Evolutionary conservation across 176 grass and related monocot genomes (phyloP).

Genomic region (Cenchrus fungigraminus): DNA sequence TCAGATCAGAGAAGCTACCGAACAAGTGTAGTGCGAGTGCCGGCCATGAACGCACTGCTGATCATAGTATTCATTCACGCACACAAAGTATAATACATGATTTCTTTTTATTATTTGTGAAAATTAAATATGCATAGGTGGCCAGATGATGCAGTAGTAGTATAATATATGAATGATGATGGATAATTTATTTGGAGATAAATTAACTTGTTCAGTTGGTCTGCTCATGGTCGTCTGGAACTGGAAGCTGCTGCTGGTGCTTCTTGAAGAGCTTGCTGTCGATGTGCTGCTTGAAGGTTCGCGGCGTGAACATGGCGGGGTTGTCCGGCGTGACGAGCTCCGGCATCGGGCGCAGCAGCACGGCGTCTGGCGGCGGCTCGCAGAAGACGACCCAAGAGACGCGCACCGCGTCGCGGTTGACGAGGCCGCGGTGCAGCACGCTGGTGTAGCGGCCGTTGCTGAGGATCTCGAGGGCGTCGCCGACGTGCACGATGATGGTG

Average conservation of each 20-base stretch:
- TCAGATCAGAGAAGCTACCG: too few relatives aligned
- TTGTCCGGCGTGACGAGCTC: conserved; percentile 41
- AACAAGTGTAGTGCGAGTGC: too few relatives aligned
- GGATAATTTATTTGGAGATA: too few relatives aligned
- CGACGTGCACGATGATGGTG: conserved; percentile 77
- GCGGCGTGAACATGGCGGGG: conserved; percentile 59
- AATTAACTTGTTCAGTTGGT: neutral
- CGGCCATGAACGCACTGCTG: too few relatives aligned
- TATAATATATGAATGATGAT: too few relatives aligned
- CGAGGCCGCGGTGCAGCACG: conserved; percentile 89
- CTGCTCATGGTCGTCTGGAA: neutral
- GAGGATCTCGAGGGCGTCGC: conserved; percentile 93
- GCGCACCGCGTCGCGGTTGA: conserved; percentile 75
- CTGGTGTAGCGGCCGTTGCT: conserved; percentile 85
- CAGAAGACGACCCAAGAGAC: conserved; percentile 95
- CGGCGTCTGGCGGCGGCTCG: conserved; percentile 69
- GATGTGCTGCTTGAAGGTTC: conserved; percentile 81
- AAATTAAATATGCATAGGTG: too few relatives aligned
- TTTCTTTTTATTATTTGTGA: too few relatives aligned
- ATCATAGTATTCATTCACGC: too few relatives aligned
- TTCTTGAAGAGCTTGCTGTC: conserved; percentile 88
- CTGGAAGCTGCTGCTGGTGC: neutral
- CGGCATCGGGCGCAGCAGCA: conserved; percentile 68
- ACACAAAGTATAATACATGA: too few relatives aligned
- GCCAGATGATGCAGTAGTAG: too few relatives aligned